Conservation (phyloP, 2,329 filamentous ascomycete genomes). For the Celoporthe dispersa region DNA sequence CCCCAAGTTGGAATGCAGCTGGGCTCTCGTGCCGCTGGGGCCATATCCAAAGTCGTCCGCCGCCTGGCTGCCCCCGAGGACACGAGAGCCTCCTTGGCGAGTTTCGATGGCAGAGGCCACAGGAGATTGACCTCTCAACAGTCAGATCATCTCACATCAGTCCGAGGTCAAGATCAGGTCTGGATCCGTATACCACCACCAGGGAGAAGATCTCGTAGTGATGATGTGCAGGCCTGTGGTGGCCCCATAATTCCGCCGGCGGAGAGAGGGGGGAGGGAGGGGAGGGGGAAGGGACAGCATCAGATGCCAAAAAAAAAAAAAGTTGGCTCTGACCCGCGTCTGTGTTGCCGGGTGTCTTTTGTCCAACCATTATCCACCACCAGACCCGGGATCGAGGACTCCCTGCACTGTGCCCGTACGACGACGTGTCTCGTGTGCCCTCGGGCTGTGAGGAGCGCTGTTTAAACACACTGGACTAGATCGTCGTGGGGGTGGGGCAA, state of each 20-base stretch:
- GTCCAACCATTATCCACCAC: slow-evolving; percentile 2
- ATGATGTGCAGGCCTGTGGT: slow-evolving; percentile 7
- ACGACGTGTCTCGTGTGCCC: slow-evolving; percentile 18
- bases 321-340: slow-evolving; percentile 10
- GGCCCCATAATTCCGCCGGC: neutral
- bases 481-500: slow-evolving; percentile 14
- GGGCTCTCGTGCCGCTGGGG: neutral
- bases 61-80: neutral
- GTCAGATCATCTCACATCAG: neutral
- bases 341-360: slow-evolving; percentile 1
- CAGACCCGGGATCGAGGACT: neutral
- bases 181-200: neutral
- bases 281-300: neutral
- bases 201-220: neutral
- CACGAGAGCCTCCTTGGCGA: neutral
- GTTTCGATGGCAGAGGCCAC: neutral
- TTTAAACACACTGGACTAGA: slow-evolving; percentile 12
- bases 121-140: neutral
- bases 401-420: neutral
- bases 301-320: neutral
- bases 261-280: neutral
- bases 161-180: neutral
- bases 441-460: neutral
- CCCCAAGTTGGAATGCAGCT: slow-evolving; percentile 13
- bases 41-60: neutral